Evolutionary conservation across 1,139 yeast genomes (phyloP), one percentile per base, ranked within the genome.

Genomic region (Sugiyamaella pinicola): DNA sequence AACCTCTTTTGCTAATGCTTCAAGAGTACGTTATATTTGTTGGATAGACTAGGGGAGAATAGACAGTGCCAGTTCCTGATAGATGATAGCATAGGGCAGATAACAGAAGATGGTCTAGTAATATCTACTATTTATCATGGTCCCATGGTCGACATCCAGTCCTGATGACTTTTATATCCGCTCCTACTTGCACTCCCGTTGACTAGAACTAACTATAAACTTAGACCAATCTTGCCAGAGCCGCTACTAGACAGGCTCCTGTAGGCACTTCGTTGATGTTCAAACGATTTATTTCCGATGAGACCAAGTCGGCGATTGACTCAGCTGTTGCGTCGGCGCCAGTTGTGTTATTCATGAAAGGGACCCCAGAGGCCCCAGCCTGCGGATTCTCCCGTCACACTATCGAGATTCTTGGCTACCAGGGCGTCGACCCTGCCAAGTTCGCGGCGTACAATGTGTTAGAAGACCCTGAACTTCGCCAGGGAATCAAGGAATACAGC

Each of bases 381-480:
- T 95, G 99, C 76, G 99, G 99, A 1, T 95, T 95, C 67, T 90
- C 97, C 5, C 82, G 96, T 66, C 96, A 96, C 50, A 88, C 97
- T 15, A 91, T 95, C 61, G 95, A 89, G 68, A 81, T 90, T 47
- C 79, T 95, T 58, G 98, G 99, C 17, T 95, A 90, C 69, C 96
- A 91, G 69, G 99, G 99, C 54, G 98, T 95, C 29, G 97, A 95
- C 70, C 99, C 99, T 4, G 80, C 76, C 45, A 91, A 93, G 71
- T 91, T 95, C 72, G 97, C 98, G 45, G 99, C 99, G 34, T 95
- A 87, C 73, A 93, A 95, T 66, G 99, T 95, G 0, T 77, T 95
- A 61, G 99, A 93, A 71, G 99, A 95, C 69, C 82, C 87, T 3
- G 98, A 93, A 65, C 79, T 95, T 60, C 86, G 99, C 73, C 76